Evolutionary conservation across 768 basidiomycete genomes (phyloP), one percentile per base, ranked within the genome.

Genomic region (Naganishia kalamii): DNA sequence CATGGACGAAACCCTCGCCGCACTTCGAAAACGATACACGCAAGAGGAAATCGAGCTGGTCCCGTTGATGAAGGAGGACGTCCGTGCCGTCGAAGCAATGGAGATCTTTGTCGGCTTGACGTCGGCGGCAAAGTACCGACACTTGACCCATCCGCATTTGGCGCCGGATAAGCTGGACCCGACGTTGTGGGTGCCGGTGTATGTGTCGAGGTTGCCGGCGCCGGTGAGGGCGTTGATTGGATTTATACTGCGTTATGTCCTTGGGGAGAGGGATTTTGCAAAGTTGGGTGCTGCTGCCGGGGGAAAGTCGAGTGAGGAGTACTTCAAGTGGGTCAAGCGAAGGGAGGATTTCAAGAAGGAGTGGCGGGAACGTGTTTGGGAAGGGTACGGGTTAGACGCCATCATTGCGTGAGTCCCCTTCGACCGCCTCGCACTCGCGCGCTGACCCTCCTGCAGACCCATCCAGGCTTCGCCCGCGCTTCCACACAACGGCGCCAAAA

Each of bases 71-170:
- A 51, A 40, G 21, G 50, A 64, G 6, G 63, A 64, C 15, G 17
- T 64, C 25, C 37, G 63, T 4, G 63, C 50, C 4, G 63, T 54
- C 15, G 63, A 64, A 35, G 63, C 50, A 25, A 64, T 64, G 44
- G 52, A 64, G 63, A 64, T 64, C 50, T 64, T 64, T 44, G 50
- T 64, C 13, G 63, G 50, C 15, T 29, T 64, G 23, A 52, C 50
- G 4, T 52, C 50, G 30, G 37, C 63, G 3, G 63, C 50, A n/a
- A 41, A 52, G 35, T 54, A 64, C n/a, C 50, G 52, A 32, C 49
- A 52, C 25, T 41, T 64, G 12, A 44, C 51, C 8, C 37, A 63
- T 44, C 62, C 51, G 0, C 63, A 64, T 27, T 33, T 64, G 21
- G 37, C 7, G 15, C 35, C 40, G 12, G 63, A 64, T 41, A 17